phyloP scores from a whole-genome alignment of 2,329 filamentous ascomycete genomes.

The Colletotrichum cereale region DNA sequence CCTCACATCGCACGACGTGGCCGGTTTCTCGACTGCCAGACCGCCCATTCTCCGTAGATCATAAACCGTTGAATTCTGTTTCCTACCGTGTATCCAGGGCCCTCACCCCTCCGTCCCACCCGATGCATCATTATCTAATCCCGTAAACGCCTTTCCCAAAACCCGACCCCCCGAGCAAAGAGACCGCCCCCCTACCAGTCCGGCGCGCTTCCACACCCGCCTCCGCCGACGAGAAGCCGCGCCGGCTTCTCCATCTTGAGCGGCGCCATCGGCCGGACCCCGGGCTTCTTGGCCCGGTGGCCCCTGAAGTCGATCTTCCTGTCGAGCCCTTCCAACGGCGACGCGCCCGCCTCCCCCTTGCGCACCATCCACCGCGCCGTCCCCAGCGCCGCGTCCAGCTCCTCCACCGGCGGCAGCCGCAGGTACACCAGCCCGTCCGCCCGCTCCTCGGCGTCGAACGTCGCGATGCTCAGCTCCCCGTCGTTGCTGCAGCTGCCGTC shows the following conservation, averaged over 20 bases:
- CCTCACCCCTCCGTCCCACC: background rate
- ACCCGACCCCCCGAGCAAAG: background rate
- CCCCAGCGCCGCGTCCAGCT: conserved; percentile 83
- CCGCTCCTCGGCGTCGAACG: conserved; percentile 81
- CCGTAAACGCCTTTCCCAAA: background rate
- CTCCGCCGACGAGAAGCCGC: conserved; percentile 52
- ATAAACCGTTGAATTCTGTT: background rate
- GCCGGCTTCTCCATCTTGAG: conserved; percentile 53
- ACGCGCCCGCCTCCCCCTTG: conserved; percentile 70
- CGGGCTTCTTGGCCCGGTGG: conserved; percentile 57
- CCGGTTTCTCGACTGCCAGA: background rate
- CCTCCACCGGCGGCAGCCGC: conserved; percentile 82
- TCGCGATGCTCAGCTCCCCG: conserved; percentile 81
- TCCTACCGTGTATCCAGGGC: background rate
- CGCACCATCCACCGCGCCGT: conserved; percentile 84
- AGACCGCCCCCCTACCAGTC: conserved; percentile 56
- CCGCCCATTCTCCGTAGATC: no score
- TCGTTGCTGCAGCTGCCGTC: conserved; percentile 83
- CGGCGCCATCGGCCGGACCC: conserved; percentile 51
- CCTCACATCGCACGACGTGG: background rate
- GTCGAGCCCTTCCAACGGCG: conserved; percentile 60
- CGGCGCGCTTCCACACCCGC: conserved; percentile 57
- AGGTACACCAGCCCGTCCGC: conserved; percentile 82
- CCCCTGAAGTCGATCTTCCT: conserved; percentile 60
- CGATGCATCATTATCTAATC: background rate